These are phyloP conservation scores for Neurospora tetrasperma DNA, from an alignment of 495 filamentous ascomycete species.

Conservation along the genomic window DNA sequence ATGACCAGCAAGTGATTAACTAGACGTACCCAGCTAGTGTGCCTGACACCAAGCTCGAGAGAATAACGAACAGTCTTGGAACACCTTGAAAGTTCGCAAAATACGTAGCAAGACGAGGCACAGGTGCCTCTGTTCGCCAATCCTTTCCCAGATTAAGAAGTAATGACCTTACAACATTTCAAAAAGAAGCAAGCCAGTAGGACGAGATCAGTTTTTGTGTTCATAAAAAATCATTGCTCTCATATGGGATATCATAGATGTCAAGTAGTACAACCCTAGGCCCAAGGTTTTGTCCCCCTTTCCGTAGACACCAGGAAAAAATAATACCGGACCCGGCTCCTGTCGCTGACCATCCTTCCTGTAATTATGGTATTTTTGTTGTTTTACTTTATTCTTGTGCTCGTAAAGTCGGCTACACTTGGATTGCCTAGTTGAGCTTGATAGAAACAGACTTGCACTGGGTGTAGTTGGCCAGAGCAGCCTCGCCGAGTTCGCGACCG, in stretches of 20 bases:
- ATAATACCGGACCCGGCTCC: background rate
- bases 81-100: background rate
- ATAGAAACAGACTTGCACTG: conserved; percentile 57
- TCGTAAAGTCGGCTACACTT: background rate
- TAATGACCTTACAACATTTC: background rate
- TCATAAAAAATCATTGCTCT: background rate
- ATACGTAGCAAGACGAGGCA: background rate
- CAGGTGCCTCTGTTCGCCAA: background rate
- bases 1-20: no score
- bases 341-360: background rate
- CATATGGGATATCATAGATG: background rate
- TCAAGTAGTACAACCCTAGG: background rate
- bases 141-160: background rate
- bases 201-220: background rate
- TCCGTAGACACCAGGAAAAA: background rate
- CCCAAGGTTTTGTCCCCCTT: background rate
- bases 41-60: no score
- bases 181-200: background rate
- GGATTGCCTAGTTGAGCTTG: conserved; percentile 6
- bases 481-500: conserved; percentile 90
- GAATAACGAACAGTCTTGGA: no score
- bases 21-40: no score
- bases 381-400: background rate
- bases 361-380: background rate
- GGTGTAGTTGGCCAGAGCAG: conserved; percentile 84